Conservation (phyloP, 106 monocot genomes). For the Platanthera guangdongensis region DNA sequence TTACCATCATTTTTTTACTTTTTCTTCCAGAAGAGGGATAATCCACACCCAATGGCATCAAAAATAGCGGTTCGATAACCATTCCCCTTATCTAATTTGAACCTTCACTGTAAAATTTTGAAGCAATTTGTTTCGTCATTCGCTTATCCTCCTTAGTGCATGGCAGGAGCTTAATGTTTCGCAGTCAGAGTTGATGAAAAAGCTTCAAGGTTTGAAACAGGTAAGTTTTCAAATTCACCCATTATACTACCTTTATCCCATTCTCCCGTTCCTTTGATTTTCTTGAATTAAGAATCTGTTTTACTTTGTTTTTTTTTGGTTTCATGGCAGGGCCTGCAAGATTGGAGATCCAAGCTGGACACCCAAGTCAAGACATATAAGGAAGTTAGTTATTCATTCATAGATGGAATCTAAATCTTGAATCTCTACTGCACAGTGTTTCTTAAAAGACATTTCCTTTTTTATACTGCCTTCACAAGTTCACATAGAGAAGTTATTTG, state of each 20-base stretch:
- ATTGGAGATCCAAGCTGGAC: constrained; percentile 5
- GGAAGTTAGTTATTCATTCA: neutral
- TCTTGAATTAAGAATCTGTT: neutral
- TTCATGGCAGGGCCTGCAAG: neutral
- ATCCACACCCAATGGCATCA: neutral
- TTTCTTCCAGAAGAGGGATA: neutral
- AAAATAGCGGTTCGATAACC: neutral
- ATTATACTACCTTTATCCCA: no score
- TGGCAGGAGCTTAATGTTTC: neutral
- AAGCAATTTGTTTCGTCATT: neutral
- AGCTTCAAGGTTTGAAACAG: neutral
- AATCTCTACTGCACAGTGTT: no score
- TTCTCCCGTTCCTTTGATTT: neutral
- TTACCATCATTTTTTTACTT: neutral
- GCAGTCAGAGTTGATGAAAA: neutral
- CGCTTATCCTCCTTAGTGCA: no score
- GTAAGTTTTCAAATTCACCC: neutral
- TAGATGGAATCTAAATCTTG: no score
- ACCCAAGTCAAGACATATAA: constrained; percentile 5
- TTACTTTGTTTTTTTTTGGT: neutral
- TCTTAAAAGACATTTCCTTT: no score
- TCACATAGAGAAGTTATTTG: no score
- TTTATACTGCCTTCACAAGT: no score
- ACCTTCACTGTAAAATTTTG: neutral
- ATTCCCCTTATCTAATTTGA: neutral